Evolutionary conservation across 306 rosid genomes (phyloP).

Genomic region (Clitoria ternatea): DNA sequence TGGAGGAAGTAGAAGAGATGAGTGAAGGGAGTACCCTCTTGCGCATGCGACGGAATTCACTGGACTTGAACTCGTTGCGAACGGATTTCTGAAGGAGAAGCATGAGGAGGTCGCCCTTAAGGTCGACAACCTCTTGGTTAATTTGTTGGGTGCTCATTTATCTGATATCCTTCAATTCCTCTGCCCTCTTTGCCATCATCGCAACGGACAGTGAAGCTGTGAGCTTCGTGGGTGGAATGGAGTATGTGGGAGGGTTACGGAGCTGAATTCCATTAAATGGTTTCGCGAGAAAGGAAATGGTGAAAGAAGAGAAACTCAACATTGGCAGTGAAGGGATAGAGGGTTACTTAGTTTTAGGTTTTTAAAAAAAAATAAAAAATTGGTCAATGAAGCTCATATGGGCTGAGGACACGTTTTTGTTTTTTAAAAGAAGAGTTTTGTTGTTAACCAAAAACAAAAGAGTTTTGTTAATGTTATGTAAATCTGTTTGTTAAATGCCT

Average conservation of each 20-base stretch:
- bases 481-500: no score
- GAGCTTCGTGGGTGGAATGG: constrained; percentile 30
- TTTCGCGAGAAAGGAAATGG: constrained; percentile 18
- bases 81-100: constrained; percentile 81
- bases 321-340: no score
- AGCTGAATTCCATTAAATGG: constrained; percentile 27
- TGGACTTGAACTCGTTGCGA: constrained; percentile 77
- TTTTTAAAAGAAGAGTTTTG: no score
- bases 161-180: constrained; percentile 72
- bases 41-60: constrained; percentile 84
- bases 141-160: constrained; percentile 60
- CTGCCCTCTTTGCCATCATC: constrained; percentile 83
- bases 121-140: constrained; percentile 80
- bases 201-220: constrained; percentile 42
- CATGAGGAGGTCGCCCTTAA: constrained; percentile 89
- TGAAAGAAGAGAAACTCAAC: constrained; percentile 23
- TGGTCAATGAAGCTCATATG: no score
- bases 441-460: no score
- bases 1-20: background rate
- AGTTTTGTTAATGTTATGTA: no score
- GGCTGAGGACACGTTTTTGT: no score
- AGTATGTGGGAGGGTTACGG: background rate
- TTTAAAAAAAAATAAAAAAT: no score
- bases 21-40: constrained; percentile 55
- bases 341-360: no score